Evolutionary conservation across 441 rosid species (phyloP), one percentile per base, ranked within the genome.

Genomic region (Aleurites moluccanus): DNA sequence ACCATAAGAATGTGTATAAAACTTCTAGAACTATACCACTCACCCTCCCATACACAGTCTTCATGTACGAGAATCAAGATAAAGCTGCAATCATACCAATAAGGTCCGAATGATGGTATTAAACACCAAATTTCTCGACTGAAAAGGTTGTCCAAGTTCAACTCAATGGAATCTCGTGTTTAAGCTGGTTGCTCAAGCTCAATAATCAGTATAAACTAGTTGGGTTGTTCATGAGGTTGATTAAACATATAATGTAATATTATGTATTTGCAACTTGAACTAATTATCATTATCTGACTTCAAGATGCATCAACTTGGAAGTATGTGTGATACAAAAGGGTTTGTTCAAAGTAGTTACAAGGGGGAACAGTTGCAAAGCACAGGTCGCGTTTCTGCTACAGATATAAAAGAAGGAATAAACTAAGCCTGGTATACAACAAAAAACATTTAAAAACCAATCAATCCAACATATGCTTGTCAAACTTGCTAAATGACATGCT

Each of bases 251-350:
- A 49, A 49, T 13, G 18, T 14, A 3, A 25, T 8, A 33, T 27
- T 1, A 21, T n/a, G 8, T 11, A 64, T 40, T 13, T 20, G 28
- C 38, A 67, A 49, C n/a, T 3, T 47, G 42, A 11, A 67, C 42
- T 9, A 67, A 28, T 47, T 20, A 20, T 30, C 6, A 27, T 47
- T 18, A 52, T 18, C 28, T 15, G 2, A 50, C 18, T 68, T 49
- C 10, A 10, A 68, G 50, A n/a, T 49, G 44, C 59, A 68, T 33
- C 38, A 47, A 50, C 18, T 28, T 68, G 72, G 44, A 50, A 67
- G 52, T 38, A 9, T 3, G 49, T n/a, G 27, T 3, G 16, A 38
- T 18, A 44, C 53, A 44, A 25, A 47, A 27, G 25, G 8, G n/a
- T 23, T 47, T 8, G 13, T 27, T 27, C 7, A 66, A 67, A 59